A percentile compares a stretch with the other conserved stretches of the same genome.
Conservation (phyloP, 2,329 filamentous ascomycete genomes). For the Aureobasidium sp. region DNA sequence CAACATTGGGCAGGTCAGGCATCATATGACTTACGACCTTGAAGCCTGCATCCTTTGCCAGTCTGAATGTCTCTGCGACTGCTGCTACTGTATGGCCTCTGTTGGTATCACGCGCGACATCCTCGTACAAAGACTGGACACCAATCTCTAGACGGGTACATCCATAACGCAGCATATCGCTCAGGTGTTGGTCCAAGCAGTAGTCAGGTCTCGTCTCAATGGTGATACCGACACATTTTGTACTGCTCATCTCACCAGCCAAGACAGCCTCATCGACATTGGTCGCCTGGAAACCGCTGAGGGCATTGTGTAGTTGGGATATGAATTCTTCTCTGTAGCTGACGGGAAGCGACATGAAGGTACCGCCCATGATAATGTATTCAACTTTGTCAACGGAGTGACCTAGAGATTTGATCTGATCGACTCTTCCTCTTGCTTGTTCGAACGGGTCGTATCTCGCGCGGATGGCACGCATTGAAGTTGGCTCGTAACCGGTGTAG, state of each 20-base stretch:
- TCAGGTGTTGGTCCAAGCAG: constrained; percentile 89
- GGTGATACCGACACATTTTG: constrained; percentile 97
- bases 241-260: constrained; percentile 90
- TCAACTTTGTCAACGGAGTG: constrained; percentile 99
- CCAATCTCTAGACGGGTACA: constrained; percentile 92
- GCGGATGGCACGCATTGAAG: constrained; percentile 95
- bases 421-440: constrained; percentile 88
- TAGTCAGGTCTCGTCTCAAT: constrained; percentile 98
- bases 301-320: constrained; percentile 88
- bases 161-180: constrained; percentile 94
- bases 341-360: constrained; percentile 92
- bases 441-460: constrained; percentile 97
- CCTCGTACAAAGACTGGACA: constrained; percentile 94
- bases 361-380: constrained; percentile 99
- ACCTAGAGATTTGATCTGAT: constrained; percentile 90
- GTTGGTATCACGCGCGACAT: constrained; percentile 97
- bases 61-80: constrained; percentile 90
- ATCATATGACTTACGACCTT: constrained; percentile 99
- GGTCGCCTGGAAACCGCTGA: constrained; percentile 89
- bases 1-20: constrained; percentile 95
- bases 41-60: constrained; percentile 97
- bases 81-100: constrained; percentile 91
- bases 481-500: constrained; percentile 97
- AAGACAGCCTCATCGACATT: constrained; percentile 94
- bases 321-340: constrained; percentile 92